Evolutionary conservation across 2,329 filamentous ascomycete genomes (phyloP).

Genomic region (Fusarium sarcochroum): DNA sequence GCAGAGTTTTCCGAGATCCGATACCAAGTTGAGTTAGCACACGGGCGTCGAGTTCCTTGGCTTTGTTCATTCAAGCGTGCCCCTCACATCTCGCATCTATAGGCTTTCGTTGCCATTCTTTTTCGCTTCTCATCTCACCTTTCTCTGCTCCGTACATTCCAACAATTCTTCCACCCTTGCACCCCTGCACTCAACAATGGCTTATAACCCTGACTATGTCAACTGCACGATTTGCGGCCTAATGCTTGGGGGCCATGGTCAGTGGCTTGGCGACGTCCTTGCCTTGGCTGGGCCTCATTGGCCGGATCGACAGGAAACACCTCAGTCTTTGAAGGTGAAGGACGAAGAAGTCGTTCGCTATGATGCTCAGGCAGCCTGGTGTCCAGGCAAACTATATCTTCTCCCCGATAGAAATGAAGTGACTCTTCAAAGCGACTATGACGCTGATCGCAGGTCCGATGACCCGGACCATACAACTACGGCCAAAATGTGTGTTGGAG

Average conservation of each 20-base stretch:
- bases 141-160: not conserved
- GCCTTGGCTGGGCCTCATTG: conserved; percentile 12
- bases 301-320: not conserved
- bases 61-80: not conserved
- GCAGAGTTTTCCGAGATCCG: not conserved
- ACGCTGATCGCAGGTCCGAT: not conserved
- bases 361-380: not conserved
- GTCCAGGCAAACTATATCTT: not conserved
- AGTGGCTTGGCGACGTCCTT: not conserved
- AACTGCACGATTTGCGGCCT: conserved; percentile 22
- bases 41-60: not conserved
- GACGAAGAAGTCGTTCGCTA: not conserved
- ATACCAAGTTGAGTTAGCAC: not conserved
- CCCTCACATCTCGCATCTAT: not conserved
- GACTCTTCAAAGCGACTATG: not conserved
- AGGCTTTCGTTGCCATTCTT: not conserved
- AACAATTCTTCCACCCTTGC: not conserved
- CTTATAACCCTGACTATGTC: conserved; percentile 3
- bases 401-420: not conserved
- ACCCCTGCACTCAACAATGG: not conserved
- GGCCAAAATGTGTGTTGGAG: not conserved
- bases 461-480: not conserved
- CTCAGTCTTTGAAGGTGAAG: not conserved
- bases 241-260: not conserved
- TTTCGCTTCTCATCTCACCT: too few species aligned